Evolutionary conservation across 768 basidiomycete species (phyloP).

Genomic region (Leccinum obscurum): DNA sequence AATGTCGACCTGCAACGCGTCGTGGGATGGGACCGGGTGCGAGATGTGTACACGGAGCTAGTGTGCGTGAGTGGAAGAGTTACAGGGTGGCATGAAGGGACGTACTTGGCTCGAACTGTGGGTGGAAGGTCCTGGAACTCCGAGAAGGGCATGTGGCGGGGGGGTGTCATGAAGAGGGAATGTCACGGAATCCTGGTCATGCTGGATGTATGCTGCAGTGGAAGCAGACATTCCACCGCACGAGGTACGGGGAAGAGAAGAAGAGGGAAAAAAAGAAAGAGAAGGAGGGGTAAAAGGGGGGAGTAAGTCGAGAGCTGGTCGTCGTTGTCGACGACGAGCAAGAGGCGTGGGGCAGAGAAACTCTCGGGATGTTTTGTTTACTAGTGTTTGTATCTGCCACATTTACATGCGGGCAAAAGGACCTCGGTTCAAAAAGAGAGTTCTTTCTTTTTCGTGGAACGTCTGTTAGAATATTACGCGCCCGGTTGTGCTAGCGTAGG

Average conservation of each 20-base stretch:
- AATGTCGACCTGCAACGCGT: conserved; percentile 39
- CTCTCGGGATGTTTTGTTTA: conserved; percentile 24
- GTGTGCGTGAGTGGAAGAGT: conserved; percentile 4
- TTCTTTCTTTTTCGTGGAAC: too few species aligned
- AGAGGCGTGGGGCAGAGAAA: conserved; percentile 29
- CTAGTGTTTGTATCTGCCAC: conserved; percentile 23
- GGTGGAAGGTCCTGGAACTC: conserved; percentile 32
- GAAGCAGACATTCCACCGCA: conserved; percentile 42
- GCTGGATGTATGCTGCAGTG: conserved; percentile 39
- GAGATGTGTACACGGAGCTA: conserved; percentile 53
- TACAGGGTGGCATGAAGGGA: background rate
- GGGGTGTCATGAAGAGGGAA: conserved; percentile 42
- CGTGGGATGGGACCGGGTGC: conserved; percentile 36
- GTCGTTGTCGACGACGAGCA: conserved; percentile 35
- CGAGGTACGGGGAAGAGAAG: conserved; percentile 20
- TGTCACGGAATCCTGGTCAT: conserved; percentile 36
- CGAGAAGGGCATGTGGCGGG: conserved; percentile 33
- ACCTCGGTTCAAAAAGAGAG: too few species aligned
- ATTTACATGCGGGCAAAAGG: too few species aligned
- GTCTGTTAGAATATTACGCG: background rate
- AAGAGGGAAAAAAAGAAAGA: conserved; percentile 24
- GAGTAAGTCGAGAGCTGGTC: conserved; percentile 24
- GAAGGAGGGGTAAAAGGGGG: conserved; percentile 18
- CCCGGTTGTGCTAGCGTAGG: background rate
- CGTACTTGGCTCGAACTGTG: conserved; percentile 15